phyloP scores from a whole-genome alignment of 2,329 filamentous ascomycete species.

The Arthroderma sp. region DNA sequence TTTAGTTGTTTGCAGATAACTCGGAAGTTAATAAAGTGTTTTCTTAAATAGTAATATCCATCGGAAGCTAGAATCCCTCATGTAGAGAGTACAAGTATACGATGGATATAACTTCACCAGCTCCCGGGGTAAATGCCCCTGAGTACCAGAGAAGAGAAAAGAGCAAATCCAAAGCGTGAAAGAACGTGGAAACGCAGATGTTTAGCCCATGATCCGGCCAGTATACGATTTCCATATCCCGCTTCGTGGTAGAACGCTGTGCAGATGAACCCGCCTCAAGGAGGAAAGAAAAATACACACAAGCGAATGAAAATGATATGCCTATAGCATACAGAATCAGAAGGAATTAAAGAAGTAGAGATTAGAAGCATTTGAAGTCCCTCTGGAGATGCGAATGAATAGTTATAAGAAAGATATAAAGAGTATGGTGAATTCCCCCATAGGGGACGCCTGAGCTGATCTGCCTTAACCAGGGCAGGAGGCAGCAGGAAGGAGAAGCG shows the following conservation, averaged over 20 bases:
- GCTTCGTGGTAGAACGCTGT: background rate
- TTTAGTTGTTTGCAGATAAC: background rate
- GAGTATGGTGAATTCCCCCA: background rate
- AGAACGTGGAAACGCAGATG: background rate
- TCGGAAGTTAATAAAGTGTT: too few relatives aligned
- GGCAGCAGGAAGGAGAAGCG: background rate
- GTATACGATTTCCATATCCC: background rate
- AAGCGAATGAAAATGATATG: background rate
- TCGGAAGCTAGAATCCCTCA: background rate
- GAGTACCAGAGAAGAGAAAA: background rate
- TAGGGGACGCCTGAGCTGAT: background rate
- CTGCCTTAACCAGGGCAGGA: conserved; percentile 4
- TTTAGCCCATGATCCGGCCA: background rate
- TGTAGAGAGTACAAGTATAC: background rate
- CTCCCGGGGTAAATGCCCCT: background rate
- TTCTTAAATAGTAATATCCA: background rate
- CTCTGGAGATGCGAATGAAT: background rate
- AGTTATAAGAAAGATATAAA: background rate
- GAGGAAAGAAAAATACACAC: background rate
- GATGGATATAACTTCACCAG: background rate
- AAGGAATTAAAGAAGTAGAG: background rate
- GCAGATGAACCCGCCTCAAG: background rate
- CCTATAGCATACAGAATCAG: background rate
- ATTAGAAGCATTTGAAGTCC: background rate
- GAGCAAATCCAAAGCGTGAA: background rate